These are phyloP conservation scores for Solanum boliviense DNA, from an alignment of 257 asterid species.

Conservation along the genomic window DNA sequence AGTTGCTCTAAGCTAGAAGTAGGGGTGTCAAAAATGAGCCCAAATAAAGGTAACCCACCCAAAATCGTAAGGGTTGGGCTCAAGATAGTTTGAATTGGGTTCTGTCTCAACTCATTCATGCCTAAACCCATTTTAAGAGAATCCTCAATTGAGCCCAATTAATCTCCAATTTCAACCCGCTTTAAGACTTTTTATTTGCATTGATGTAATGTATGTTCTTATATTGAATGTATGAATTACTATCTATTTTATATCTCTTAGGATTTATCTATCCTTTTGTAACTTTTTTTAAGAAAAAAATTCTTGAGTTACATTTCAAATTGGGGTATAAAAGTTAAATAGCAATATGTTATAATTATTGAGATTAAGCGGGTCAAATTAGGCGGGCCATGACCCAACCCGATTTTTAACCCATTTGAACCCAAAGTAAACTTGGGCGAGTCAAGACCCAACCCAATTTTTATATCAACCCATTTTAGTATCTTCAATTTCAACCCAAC, in stretches of 20 bases:
- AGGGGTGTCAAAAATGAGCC: background rate
- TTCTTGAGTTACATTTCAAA: background rate
- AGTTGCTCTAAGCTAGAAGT: background rate
- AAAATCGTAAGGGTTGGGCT: no score
- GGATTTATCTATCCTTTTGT: background rate
- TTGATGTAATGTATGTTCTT: background rate
- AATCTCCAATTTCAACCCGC: no score
- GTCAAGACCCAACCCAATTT: background rate
- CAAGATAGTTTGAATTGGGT: no score
- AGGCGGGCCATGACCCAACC: background rate
- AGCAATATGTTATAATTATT: no score
- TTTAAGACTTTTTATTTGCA: background rate
- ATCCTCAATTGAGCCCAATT: no score
- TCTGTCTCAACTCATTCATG: no score
- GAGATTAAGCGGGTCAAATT: background rate
- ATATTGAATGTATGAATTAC: background rate
- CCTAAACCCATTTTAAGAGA: no score
- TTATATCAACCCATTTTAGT: background rate
- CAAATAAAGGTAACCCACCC: no score
- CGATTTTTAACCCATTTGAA: background rate
- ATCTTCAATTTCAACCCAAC: no score
- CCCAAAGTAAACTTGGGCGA: background rate
- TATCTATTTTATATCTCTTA: background rate
- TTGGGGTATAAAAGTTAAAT: background rate
- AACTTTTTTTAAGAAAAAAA: no score